Evolutionary conservation across 352 stramenopile genomes (phyloP), one percentile per base, ranked within the genome.

Genomic region (Phytophthora multivora): DNA sequence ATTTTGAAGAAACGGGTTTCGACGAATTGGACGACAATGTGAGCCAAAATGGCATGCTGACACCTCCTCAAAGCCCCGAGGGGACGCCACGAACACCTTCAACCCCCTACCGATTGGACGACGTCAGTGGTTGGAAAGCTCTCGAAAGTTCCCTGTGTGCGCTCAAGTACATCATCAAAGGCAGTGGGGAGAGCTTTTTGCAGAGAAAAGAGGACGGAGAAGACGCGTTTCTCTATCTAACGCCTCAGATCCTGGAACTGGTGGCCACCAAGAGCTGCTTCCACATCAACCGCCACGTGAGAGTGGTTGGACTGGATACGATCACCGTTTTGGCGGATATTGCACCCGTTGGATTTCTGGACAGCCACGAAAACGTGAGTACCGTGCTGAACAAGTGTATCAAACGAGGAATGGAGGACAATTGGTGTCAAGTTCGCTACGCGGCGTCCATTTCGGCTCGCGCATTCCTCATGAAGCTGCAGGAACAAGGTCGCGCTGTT

Each of bases 361-460:
- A 88, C 0, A 21, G 60, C 0, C 71, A 90, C 13, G 63, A 61
- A 10, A 53, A 33, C 15, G 69, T 91, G 45, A 78, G 69, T 9
- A 78, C 91, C 39, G 58, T 65, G 0, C 13, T 90, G 21, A 73
- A 66, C 71, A 84, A 86, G 66, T 93, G 82, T 43, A 81, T 92
- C 38, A 67, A 88, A 36, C 80, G 83, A 18, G 88, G 86, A 21
- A 79, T 99, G 69, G 86, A 96, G 25, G 96, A 99, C 75, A 98
- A 98, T 75, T 99, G 97, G 97, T 98, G 89, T 60, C 96, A 99
- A 68, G 97, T 99, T 35, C 88, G 97, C 4, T 98, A 98, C 72
- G 95, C 94, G 3, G 96, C 93, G 0, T 98, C 81, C 36, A 97
- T 98, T 33, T 78, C 97, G 7, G 91, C 86, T 43, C 87, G 96